A percentile compares a stretch with the other conserved stretches of the same genome.
Conservation (phyloP, 1,284 basidiomycete genomes). For the Puccinia triticina region DNA sequence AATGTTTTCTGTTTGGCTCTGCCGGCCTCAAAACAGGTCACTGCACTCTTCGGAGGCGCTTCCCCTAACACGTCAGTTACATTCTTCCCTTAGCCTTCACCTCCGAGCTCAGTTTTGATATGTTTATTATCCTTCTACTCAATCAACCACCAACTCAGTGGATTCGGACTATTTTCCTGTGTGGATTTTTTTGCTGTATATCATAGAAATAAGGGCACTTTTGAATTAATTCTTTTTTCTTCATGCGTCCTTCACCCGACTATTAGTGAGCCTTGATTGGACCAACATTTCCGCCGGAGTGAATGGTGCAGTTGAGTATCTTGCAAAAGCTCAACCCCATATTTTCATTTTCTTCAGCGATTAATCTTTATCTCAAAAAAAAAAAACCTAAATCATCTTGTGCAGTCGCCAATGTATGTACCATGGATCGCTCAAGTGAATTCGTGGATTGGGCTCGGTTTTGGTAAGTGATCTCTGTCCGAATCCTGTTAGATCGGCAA, state of each 20-base stretch:
- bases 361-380: background rate
- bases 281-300: constrained; percentile 51
- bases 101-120: background rate
- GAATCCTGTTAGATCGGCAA: background rate
- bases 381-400: background rate
- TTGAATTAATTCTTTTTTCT: too few species aligned
- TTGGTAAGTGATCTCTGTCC: constrained; percentile 7
- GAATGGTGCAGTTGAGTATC: constrained; percentile 51
- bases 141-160: background rate
- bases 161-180: constrained; percentile 47
- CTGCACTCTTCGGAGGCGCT: constrained; percentile 46
- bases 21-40: constrained; percentile 36
- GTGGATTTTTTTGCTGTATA: background rate
- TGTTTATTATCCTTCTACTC: background rate
- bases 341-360: background rate
- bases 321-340: background rate
- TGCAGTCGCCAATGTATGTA: constrained; percentile 52
- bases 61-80: constrained; percentile 51
- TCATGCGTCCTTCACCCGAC: background rate
- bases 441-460: constrained; percentile 46
- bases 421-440: constrained; percentile 52
- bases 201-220: too few species aligned
- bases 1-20: constrained; percentile 49
- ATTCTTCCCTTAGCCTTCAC: background rate
- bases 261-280: constrained; percentile 51